Evolutionary conservation across 1,139 yeast genomes (phyloP).

Genomic region (Scheffersomyces illinoinensis): DNA sequence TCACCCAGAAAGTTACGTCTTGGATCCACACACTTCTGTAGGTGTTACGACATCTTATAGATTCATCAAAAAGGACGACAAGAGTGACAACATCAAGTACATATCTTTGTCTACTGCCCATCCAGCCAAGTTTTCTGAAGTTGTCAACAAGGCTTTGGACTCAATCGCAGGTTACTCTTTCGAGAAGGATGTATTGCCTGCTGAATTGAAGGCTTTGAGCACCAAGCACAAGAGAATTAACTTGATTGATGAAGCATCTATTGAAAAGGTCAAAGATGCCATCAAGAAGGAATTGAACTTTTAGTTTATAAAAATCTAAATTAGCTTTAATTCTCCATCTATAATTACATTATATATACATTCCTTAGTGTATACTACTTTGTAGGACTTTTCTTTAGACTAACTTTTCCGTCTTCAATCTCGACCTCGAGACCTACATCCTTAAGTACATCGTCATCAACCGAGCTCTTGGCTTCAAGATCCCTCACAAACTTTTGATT

Average conservation of each 20-base stretch:
- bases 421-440: conserved; percentile 45
- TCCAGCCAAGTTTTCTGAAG: conserved; percentile 97
- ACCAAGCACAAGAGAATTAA: conserved; percentile 74
- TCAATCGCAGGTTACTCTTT: conserved; percentile 74
- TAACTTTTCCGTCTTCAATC: conserved; percentile 37
- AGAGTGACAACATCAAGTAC: conserved; percentile 48
- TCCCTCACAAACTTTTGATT: conserved; percentile 76
- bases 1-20: conserved; percentile 67
- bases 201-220: conserved; percentile 73
- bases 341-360: not conserved
- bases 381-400: conserved; percentile 10
- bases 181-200: conserved; percentile 86
- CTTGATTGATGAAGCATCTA: conserved; percentile 71
- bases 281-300: conserved; percentile 62
- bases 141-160: conserved; percentile 78
- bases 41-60: conserved; percentile 81
- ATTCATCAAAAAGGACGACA: conserved; percentile 51
- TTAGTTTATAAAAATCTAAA: not conserved
- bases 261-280: conserved; percentile 69
- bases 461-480: conserved; percentile 37
- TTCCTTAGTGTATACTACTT: not conserved
- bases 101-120: conserved; percentile 94
- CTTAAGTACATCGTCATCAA: conserved; percentile 33
- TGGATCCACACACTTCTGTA: conserved; percentile 97
- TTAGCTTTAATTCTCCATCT: not conserved